A percentile compares a stretch with the other conserved stretches of the same genome.
Evolutionary conservation across 768 basidiomycete genomes (phyloP).

Genomic region (Boletus tomentosulus): DNA sequence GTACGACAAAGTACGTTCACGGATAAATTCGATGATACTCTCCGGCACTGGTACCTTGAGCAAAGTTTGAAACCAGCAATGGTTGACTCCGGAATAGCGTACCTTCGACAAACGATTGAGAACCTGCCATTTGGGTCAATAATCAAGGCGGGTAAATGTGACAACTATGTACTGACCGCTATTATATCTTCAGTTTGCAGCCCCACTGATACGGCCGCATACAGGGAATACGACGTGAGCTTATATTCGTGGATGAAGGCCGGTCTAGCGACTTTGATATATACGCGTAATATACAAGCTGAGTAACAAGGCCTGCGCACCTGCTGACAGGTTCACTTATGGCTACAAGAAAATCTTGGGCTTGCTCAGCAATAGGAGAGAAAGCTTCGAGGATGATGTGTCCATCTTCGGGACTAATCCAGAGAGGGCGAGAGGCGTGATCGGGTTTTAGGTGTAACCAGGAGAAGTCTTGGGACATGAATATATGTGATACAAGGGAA

Average conservation of each 20-base stretch:
- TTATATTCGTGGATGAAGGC: slow-evolving; percentile 99
- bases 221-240: slow-evolving; percentile 94
- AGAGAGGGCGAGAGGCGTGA: slow-evolving; percentile 87
- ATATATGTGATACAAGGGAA: slow-evolving; percentile 74
- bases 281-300: slow-evolving; percentile 27
- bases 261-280: slow-evolving; percentile 53
- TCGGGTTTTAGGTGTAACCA: slow-evolving; percentile 86
- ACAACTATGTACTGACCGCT: slow-evolving; percentile 58
- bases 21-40: slow-evolving; percentile 79
- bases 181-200: slow-evolving; percentile 98
- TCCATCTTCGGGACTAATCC: slow-evolving; percentile 91
- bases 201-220: slow-evolving; percentile 98
- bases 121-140: slow-evolving; percentile 46
- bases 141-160: slow-evolving; percentile 27
- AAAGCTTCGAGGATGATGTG: slow-evolving; percentile 97
- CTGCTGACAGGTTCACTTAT: slow-evolving; percentile 98
- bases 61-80: slow-evolving; percentile 3
- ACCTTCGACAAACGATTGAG: slow-evolving; percentile 78
- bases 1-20: slow-evolving; percentile 91
- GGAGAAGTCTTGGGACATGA: slow-evolving; percentile 82
- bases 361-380: slow-evolving; percentile 95
- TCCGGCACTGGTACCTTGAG: slow-evolving; percentile 87
- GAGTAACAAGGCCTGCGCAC: slow-evolving; percentile 45
- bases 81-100: slow-evolving; percentile 2
- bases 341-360: slow-evolving; percentile 96